These are phyloP conservation scores for Chaetomium strumarium DNA, from an alignment of 2,329 filamentous ascomycete genomes.

Conservation along the genomic window DNA sequence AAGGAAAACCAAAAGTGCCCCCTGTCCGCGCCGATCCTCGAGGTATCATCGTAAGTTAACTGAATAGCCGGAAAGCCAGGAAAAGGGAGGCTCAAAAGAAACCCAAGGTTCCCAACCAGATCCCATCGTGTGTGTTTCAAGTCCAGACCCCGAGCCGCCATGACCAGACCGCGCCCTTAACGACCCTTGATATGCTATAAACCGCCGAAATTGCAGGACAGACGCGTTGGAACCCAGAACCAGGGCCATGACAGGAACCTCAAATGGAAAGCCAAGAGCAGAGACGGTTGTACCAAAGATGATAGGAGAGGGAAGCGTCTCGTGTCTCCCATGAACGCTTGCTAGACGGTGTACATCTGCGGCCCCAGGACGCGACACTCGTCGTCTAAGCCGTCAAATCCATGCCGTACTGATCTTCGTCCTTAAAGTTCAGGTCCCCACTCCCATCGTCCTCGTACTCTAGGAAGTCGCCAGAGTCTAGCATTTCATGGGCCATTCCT, in stretches of 20 bases:
- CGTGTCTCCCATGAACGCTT: background rate
- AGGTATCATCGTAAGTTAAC: slow-evolving; percentile 18
- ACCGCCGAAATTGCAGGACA: slow-evolving; percentile 13
- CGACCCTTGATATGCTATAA: slow-evolving; percentile 20
- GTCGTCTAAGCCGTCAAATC: slow-evolving; percentile 47
- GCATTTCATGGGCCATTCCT: slow-evolving; percentile 40
- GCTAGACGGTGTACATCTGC: background rate
- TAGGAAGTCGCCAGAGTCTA: slow-evolving; percentile 54
- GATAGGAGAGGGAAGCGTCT: slow-evolving; percentile 3
- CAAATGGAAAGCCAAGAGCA: slow-evolving; percentile 10
- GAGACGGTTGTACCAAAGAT: slow-evolving; percentile 14
- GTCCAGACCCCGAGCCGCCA: slow-evolving; percentile 14
- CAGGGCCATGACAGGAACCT: slow-evolving; percentile 12
- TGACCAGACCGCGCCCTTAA: slow-evolving; percentile 16
- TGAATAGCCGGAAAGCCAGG: slow-evolving; percentile 7
- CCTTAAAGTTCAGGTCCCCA: slow-evolving; percentile 75
- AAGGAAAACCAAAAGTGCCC: slow-evolving; percentile 13
- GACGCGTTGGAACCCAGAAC: slow-evolving; percentile 10
- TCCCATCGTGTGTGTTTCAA: slow-evolving; percentile 2
- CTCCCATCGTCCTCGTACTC: slow-evolving; percentile 67
- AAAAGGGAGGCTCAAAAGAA: slow-evolving; percentile 18
- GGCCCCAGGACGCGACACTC: background rate
- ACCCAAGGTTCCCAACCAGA: background rate
- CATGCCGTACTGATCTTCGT: slow-evolving; percentile 92
- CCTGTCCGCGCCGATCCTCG: slow-evolving; percentile 11